A percentile compares a stretch with the other conserved stretches of the same genome.
Conservation (phyloP, 139 green algal species). For the Chlorella sp. region DNA sequence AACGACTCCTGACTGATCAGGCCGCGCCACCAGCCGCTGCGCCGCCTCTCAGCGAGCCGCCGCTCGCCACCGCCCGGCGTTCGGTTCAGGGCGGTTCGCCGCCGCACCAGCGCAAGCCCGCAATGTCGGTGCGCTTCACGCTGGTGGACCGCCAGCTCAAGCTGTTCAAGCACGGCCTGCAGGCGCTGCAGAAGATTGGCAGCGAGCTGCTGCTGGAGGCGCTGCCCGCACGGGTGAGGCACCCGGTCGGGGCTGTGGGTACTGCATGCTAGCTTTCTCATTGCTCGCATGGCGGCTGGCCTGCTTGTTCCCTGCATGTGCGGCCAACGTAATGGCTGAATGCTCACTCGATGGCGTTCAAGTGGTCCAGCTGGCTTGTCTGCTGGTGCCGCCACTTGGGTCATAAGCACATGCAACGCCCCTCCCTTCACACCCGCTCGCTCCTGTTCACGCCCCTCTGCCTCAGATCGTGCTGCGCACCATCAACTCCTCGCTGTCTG, state of each 20-base stretch:
- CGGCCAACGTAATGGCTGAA: too few relatives aligned
- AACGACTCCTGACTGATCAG: too few relatives aligned
- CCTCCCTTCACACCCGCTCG: too few relatives aligned
- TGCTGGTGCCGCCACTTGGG: too few relatives aligned
- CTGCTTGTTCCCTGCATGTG: too few relatives aligned
- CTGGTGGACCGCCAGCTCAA: constrained; percentile 48
- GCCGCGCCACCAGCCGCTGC: not conserved
- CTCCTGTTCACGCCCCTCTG: too few relatives aligned
- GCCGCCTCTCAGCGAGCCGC: not conserved
- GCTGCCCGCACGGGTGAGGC: constrained; percentile 3
- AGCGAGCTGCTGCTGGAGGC: constrained; percentile 74
- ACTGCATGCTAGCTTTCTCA: too few relatives aligned
- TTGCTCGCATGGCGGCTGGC: too few relatives aligned
- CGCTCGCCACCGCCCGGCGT: not conserved
- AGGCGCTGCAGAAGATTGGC: constrained; percentile 53
- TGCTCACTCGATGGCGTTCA: too few relatives aligned
- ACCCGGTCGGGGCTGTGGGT: too few relatives aligned
- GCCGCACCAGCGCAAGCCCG: not conserved
- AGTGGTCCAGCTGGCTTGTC: too few relatives aligned
- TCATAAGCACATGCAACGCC: too few relatives aligned
- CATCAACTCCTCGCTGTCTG: constrained; percentile 77
- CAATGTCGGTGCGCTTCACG: constrained; percentile 38
- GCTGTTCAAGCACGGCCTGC: constrained; percentile 36
- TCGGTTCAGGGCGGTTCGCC: not conserved
- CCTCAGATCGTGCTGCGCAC: constrained; percentile 69